These are phyloP conservation scores for Colletotrichum limetticola DNA, from an alignment of 2,329 filamentous ascomycete genomes.

Conservation along the genomic window DNA sequence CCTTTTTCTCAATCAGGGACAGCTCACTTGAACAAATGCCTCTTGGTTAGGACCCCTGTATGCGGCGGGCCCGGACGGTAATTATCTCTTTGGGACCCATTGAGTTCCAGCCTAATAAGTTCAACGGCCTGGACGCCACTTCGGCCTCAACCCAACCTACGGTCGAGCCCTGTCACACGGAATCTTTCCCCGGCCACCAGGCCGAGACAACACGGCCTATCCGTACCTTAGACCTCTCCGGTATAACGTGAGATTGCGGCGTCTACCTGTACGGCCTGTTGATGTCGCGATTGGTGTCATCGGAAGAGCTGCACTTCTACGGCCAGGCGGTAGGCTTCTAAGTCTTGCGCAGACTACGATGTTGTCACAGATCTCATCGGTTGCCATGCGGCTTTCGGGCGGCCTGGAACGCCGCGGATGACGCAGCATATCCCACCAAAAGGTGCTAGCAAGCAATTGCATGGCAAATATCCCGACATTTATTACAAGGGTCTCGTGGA, in stretches of 20 bases:
- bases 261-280: neutral
- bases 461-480: slow-evolving; percentile 29
- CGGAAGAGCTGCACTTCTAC: neutral
- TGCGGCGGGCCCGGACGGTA: slow-evolving; percentile 24
- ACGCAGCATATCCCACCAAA: neutral
- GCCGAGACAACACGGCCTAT: neutral
- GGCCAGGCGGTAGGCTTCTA: neutral
- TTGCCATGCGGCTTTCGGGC: neutral
- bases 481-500: slow-evolving; percentile 30
- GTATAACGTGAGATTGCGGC: neutral
- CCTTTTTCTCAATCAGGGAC: slow-evolving; percentile 14
- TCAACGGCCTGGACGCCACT: slow-evolving; percentile 25
- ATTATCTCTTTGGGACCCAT: slow-evolving; percentile 9
- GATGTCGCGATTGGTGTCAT: neutral
- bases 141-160: slow-evolving; percentile 17
- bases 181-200: slow-evolving; percentile 22
- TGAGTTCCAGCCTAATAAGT: slow-evolving; percentile 28
- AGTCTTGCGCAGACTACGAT: neutral
- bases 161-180: slow-evolving; percentile 22
- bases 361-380: neutral
- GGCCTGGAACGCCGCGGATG: slow-evolving; percentile 8
- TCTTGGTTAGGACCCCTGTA: slow-evolving; percentile 21
- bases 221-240: neutral
- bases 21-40: slow-evolving; percentile 25
- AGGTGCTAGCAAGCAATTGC: slow-evolving; percentile 9